Evolutionary conservation across 2,329 filamentous ascomycete genomes (phyloP), one percentile per base, ranked within the genome.

Genomic region (Aspergillus hiratsukae): DNA sequence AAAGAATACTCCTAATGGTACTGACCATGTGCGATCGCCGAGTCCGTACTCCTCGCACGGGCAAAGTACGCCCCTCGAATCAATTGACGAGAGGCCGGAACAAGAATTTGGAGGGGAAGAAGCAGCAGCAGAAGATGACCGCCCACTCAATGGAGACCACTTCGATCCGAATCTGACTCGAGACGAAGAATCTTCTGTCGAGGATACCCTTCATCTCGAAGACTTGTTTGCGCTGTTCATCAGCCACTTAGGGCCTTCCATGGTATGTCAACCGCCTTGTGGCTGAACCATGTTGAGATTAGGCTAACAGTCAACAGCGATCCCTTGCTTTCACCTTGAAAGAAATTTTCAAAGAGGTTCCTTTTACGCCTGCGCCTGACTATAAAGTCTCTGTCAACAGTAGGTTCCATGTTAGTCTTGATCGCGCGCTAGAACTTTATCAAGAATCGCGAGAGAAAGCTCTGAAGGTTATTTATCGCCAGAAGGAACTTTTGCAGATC

Each of bases 221-320:
- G 91, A 96, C 57, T 95, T 97, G 62, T 97, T 97, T 69, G 86
- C 91, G 10, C 81, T 92, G 4, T 99, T 97, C 72, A 96, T 99
- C 58, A 80, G 83, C 21, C 85, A 94, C 62, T 79, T 99, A 23
- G 94, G 94, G 0, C 94, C 94, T 1, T 94, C 93, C 0, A 96
- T 97, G 86, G 80, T 82, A 76, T 64, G 56, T 41, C 57, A 54
- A 5, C 5, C 29, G 11, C 29, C 25, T 40, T 17, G 21, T 17
- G 43, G 23, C 14, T 14, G 10, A 45, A 11, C 25, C 5, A 41
- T 3, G 14, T 1, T 5, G 28, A 28, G 43, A 27, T n/a, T 17
- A 48, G 54, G 52, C 53, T 62, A 29, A 64, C 51, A 35, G 7
- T 46, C 29, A 23, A 54, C 52, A 83, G 80, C 96, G 96, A 72